Evolutionary conservation across 371 early-diverging fungal species (phyloP).

Genomic region (Mortierella sp.): DNA sequence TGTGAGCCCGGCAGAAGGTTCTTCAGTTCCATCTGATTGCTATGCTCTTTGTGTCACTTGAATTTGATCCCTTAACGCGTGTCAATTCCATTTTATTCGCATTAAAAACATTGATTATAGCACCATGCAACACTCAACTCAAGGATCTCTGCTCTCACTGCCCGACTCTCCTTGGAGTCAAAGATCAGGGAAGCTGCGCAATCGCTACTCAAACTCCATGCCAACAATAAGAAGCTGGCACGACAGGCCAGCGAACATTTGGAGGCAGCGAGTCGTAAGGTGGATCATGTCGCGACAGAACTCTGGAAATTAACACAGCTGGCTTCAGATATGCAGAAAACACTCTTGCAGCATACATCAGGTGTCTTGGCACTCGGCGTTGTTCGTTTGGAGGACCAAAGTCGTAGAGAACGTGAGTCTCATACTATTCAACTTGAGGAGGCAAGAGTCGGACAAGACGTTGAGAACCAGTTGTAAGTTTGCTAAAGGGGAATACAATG

Average conservation of each 20-base stretch:
- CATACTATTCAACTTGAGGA: slow-evolving; percentile 37
- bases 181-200: slow-evolving; percentile 79
- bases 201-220: slow-evolving; percentile 65
- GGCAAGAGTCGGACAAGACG: slow-evolving; percentile 12
- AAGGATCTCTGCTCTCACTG: slow-evolving; percentile 64
- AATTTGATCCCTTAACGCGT: neutral
- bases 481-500: too few species aligned
- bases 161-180: slow-evolving; percentile 71
- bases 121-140: slow-evolving; percentile 61
- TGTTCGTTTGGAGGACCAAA: slow-evolving; percentile 58
- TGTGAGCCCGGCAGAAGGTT: neutral
- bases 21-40: neutral
- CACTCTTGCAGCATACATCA: slow-evolving; percentile 78
- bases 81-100: neutral
- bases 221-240: slow-evolving; percentile 62
- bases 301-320: slow-evolving; percentile 71
- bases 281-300: slow-evolving; percentile 77
- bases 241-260: slow-evolving; percentile 67
- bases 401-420: slow-evolving; percentile 36
- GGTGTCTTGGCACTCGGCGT: slow-evolving; percentile 69
- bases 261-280: slow-evolving; percentile 71
- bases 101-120: slow-evolving; percentile 9
- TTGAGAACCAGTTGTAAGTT: slow-evolving; percentile 43
- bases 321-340: slow-evolving; percentile 73
- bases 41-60: neutral